Evolutionary conservation across 164 flowering plant species (phyloP).

Genomic region (Vitis rupestris): DNA sequence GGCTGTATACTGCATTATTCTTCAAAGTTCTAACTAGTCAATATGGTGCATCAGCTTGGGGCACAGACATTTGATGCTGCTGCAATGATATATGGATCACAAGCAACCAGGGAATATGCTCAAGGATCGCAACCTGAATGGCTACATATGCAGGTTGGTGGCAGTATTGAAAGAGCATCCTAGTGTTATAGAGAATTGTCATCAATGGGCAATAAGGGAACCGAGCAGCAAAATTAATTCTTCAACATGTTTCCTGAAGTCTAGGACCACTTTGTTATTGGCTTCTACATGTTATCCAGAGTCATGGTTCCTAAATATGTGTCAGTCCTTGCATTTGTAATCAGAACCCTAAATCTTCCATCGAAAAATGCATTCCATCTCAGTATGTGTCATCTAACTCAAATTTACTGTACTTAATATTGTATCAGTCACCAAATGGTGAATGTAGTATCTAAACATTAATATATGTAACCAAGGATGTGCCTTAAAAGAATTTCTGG

Average conservation of each 20-base stretch:
- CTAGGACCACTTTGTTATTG: slow-evolving; percentile 6
- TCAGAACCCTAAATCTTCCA: slow-evolving; percentile 6
- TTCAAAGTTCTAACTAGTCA: slow-evolving; percentile 8
- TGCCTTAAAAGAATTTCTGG: neutral
- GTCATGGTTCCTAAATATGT: slow-evolving; percentile 12
- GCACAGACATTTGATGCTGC: slow-evolving; percentile 56
- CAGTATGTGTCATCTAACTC: slow-evolving; percentile 22
- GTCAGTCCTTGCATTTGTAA: slow-evolving; percentile 12
- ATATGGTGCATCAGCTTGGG: slow-evolving; percentile 40
- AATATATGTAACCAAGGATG: neutral
- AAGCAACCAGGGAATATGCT: slow-evolving; percentile 59
- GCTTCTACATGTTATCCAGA: slow-evolving; percentile 13
- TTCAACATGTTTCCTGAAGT: slow-evolving; percentile 3
- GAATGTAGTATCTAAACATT: slow-evolving; percentile 9
- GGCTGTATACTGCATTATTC: neutral
- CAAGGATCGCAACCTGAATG: slow-evolving; percentile 65
- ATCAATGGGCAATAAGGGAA: slow-evolving; percentile 11
- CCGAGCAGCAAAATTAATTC: slow-evolving; percentile 11
- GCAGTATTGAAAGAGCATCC: slow-evolving; percentile 61
- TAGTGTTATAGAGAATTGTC: slow-evolving; percentile 16
- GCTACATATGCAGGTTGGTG: slow-evolving; percentile 90
- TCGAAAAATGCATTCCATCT: slow-evolving; percentile 17
- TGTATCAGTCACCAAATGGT: slow-evolving; percentile 20
- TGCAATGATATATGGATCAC: slow-evolving; percentile 59
- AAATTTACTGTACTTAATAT: slow-evolving; percentile 8